These are phyloP conservation scores for Monoraphidium neglectum DNA, from an alignment of 139 green algal genomes.

Conservation along the genomic window DNA sequence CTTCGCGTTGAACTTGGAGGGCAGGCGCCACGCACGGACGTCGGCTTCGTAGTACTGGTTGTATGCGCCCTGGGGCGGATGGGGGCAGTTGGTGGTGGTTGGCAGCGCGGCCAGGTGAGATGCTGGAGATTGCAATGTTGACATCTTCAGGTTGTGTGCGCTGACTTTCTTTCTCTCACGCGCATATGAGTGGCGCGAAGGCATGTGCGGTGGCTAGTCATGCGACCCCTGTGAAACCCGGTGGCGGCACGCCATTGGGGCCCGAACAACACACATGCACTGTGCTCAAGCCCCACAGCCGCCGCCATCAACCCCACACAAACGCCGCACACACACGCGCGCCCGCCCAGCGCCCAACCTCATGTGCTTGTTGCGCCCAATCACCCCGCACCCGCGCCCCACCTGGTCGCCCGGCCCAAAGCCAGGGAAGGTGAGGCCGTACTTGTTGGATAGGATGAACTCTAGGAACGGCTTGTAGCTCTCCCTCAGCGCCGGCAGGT, in stretches of 20 bases:
- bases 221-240: no score
- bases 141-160: no score
- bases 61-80: not conserved
- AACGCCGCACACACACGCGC: no score
- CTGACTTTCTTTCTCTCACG: no score
- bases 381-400: constrained; percentile 16
- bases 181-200: no score
- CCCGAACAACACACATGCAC: no score
- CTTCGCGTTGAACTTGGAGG: constrained; percentile 42
- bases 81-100: not conserved
- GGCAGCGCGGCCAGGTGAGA: no score
- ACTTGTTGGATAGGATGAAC: constrained; percentile 30
- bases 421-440: constrained; percentile 32
- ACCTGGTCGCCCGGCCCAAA: constrained; percentile 40
- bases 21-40: not conserved
- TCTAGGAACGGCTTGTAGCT: constrained; percentile 25
- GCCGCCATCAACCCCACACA: no score
- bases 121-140: no score
- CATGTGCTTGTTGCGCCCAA: not conserved
- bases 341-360: not conserved
- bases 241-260: no score
- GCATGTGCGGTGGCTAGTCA: no score
- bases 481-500: constrained; percentile 20
- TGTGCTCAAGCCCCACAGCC: no score
- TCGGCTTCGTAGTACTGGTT: constrained; percentile 16